Percentiles rank a stretch among this genome's conserved stretches.
phyloP scores from a whole-genome alignment of 2,329 filamentous ascomycete genomes.

The Stemphylium lycopersici region DNA sequence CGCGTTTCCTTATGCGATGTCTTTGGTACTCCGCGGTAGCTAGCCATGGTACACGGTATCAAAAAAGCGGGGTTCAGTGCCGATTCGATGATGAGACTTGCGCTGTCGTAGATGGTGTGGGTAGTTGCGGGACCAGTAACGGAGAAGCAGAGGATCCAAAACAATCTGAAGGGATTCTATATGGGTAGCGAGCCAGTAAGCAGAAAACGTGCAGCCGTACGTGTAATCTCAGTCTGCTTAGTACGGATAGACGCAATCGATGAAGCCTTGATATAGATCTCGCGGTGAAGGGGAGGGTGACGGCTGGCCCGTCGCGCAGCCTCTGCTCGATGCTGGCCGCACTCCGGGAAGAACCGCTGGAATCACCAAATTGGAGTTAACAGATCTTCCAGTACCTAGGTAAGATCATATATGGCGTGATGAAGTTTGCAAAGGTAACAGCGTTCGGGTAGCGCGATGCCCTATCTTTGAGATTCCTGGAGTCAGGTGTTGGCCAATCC shows the following conservation, averaged over 20 bases:
- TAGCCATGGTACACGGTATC: background rate
- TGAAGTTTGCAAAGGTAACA: background rate
- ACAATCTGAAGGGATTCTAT: too few species aligned
- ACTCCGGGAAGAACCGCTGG: background rate
- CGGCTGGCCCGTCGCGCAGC: too few species aligned
- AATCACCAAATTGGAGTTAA: background rate
- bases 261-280: background rate
- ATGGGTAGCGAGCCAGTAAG: too few species aligned
- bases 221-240: background rate
- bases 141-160: too few species aligned
- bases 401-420: background rate
- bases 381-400: background rate
- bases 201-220: background rate
- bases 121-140: background rate
- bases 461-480: background rate
- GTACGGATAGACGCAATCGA: background rate
- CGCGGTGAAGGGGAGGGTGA: slow-evolving; percentile 8
- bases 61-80: background rate
- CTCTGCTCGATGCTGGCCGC: too few species aligned
- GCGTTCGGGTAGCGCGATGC: background rate
- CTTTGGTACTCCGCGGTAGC: background rate
- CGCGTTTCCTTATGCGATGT: slow-evolving; percentile 1
- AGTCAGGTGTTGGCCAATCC: background rate
- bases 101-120: background rate
- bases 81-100: background rate